A percentile compares a stretch with the other conserved stretches of the same genome.
Evolutionary conservation across 2,329 filamentous ascomycete species (phyloP).

Genomic region (Rutstroemia sp.): DNA sequence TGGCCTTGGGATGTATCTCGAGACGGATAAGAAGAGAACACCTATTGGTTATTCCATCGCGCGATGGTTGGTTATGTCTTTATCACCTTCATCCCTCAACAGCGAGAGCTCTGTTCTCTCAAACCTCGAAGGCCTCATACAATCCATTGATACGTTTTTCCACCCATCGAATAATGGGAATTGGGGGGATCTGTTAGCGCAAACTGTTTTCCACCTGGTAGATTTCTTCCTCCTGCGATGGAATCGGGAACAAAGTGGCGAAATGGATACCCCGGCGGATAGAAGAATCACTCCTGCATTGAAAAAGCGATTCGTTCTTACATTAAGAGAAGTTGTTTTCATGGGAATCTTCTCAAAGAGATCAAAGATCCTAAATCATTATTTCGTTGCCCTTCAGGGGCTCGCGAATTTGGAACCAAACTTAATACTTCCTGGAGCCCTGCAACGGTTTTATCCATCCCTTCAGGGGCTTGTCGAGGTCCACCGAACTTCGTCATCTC

Average conservation of each 20-base stretch:
- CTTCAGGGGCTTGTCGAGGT: constrained; percentile 96
- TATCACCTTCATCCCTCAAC: constrained; percentile 77
- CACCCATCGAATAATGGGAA: constrained; percentile 91
- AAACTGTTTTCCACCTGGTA: constrained; percentile 84
- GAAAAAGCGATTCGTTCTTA: constrained; percentile 82
- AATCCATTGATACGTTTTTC: constrained; percentile 97
- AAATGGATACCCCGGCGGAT: constrained; percentile 77
- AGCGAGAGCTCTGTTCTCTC: constrained; percentile 73
- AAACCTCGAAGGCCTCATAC: constrained; percentile 82
- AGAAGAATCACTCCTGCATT: constrained; percentile 73
- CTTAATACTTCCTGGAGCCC: constrained; percentile 81
- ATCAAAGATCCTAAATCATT: constrained; percentile 83
- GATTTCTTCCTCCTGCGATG: constrained; percentile 97
- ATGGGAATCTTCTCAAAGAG: constrained; percentile 99
- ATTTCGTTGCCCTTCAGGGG: constrained; percentile 81
- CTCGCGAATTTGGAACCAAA: constrained; percentile 86
- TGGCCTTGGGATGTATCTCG: constrained; percentile 77
- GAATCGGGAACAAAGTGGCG: constrained; percentile 90
- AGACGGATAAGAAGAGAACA: constrained; percentile 89
- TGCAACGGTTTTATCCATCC: constrained; percentile 95
- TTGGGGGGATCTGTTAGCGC: constrained; percentile 86
- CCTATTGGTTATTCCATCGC: constrained; percentile 88
- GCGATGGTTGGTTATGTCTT: constrained; percentile 83
- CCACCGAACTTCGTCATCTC: constrained; percentile 87
- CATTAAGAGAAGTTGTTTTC: constrained; percentile 86